A percentile compares a stretch with the other conserved stretches of the same genome.
Conservation (phyloP, 345 rosid genomes). For the Bruguiera sexangula region DNA sequence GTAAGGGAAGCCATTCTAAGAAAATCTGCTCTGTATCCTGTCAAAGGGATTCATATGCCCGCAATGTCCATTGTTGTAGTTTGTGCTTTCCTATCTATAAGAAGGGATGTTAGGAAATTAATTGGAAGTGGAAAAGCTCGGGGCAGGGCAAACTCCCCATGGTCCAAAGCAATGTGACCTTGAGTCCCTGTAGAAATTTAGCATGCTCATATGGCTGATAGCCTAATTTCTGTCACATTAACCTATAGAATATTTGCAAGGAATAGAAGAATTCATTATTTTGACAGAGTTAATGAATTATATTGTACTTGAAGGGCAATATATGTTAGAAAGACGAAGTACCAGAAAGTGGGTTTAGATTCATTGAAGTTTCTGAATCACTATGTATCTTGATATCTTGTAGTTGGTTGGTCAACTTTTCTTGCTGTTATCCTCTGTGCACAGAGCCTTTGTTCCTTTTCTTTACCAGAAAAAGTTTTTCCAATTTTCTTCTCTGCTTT, state of each 20-base stretch:
- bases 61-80: slow-evolving; percentile 40
- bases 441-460: no score
- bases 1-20: slow-evolving; percentile 35
- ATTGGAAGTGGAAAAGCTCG: slow-evolving; percentile 37
- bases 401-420: neutral
- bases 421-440: neutral
- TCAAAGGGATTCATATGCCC: slow-evolving; percentile 34
- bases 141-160: slow-evolving; percentile 15
- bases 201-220: neutral
- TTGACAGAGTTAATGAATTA: neutral
- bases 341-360: neutral
- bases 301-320: no score
- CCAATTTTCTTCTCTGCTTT: no score
- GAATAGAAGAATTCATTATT: neutral
- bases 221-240: neutral
- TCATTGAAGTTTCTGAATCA: neutral
- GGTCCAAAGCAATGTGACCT: neutral
- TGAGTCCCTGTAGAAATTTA: neutral
- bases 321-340: no score
- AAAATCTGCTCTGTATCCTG: slow-evolving; percentile 14
- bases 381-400: neutral
- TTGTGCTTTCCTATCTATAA: slow-evolving; percentile 57
- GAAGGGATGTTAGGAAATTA: slow-evolving; percentile 59
- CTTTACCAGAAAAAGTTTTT: no score
- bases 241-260: neutral